Evolutionary conservation across 2,329 filamentous ascomycete species (phyloP).

Genomic region (Neonectria faginata): DNA sequence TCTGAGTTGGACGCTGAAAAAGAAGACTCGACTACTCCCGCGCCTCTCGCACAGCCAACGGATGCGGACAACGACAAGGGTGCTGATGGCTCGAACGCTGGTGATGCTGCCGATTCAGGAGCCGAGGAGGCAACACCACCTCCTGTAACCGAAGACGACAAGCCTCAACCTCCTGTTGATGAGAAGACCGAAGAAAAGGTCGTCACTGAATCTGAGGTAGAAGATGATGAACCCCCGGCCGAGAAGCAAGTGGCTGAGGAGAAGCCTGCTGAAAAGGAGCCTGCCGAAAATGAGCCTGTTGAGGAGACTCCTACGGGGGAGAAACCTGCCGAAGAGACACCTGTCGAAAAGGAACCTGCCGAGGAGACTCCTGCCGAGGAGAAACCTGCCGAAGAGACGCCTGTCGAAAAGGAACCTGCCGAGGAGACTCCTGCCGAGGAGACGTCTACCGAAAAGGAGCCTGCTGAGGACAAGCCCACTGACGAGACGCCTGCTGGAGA

Average conservation of each 20-base stretch:
- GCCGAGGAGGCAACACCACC: neutral
- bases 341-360: neutral
- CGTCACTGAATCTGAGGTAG: constrained; percentile 1
- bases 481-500: constrained; percentile 10
- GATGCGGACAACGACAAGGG: constrained; percentile 19
- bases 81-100: constrained; percentile 13
- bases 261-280: constrained; percentile 1
- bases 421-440: neutral
- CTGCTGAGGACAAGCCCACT: neutral
- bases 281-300: neutral
- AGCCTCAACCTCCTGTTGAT: constrained; percentile 7
- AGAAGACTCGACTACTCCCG: constrained; percentile 22
- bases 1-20: constrained; percentile 10
- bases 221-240: neutral
- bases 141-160: constrained; percentile 13
- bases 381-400: neutral
- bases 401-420: too few relatives aligned
- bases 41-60: constrained; percentile 6
- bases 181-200: constrained; percentile 11
- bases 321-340: constrained; percentile 12
- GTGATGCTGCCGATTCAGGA: neutral
- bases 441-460: constrained; percentile 14
- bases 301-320: constrained; percentile 12
- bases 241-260: constrained; percentile 21
- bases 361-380: neutral